A percentile compares a stretch with the other conserved stretches of the same genome.
phyloP scores from a whole-genome alignment of 495 filamentous ascomycete genomes.

The Penicillium desertorum region DNA sequence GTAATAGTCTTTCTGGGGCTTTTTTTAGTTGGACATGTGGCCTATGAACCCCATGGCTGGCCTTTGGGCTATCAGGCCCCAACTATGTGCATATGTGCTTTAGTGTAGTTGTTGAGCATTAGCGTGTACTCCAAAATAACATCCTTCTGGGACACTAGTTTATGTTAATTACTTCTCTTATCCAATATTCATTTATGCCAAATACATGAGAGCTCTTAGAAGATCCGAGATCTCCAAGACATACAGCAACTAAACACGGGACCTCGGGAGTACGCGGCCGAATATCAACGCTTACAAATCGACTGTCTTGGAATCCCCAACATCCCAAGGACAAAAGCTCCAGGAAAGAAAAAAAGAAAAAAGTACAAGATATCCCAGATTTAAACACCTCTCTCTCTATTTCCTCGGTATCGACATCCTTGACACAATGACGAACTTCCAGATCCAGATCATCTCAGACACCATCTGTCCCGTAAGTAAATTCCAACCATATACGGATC shows the following conservation, averaged over 20 bases:
- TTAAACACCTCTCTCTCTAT: neutral
- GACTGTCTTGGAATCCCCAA: neutral
- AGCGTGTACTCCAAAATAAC: constrained; percentile 3
- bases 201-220: neutral
- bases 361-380: neutral
- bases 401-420: neutral
- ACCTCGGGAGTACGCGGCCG: too few species aligned
- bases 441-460: constrained; percentile 72
- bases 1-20: constrained; percentile 3
- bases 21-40: neutral
- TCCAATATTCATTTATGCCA: neutral
- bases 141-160: neutral
- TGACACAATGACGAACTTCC: constrained; percentile 69
- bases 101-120: neutral
- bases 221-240: neutral
- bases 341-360: neutral
- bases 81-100: neutral
- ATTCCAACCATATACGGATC: constrained; percentile 1
- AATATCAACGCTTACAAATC: constrained; percentile 6
- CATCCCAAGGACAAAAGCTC: neutral
- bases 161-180: neutral
- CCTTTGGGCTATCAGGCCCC: neutral
- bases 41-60: neutral
- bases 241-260: neutral
- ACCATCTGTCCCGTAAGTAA: constrained; percentile 71